Conservation (phyloP, 1,139 yeast species). For the Suhomyces ambrosiae region DNA sequence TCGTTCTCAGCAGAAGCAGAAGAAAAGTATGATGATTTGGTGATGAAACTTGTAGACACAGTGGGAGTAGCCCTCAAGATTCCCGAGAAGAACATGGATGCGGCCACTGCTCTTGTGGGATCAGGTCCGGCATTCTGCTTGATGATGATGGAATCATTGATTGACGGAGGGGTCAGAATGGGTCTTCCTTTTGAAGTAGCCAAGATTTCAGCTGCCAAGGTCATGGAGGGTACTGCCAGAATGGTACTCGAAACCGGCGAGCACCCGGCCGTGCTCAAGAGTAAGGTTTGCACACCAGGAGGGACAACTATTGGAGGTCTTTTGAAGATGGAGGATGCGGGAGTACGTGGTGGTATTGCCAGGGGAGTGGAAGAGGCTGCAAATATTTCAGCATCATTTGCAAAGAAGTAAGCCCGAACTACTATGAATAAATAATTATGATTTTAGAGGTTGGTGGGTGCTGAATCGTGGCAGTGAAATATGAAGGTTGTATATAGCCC, state of each 20-base stretch:
- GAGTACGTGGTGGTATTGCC: conserved; percentile 83
- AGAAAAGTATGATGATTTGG: conserved; percentile 50
- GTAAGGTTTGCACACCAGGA: conserved; percentile 95
- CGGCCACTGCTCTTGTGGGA: conserved; percentile 93
- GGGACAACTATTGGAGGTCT: conserved; percentile 98
- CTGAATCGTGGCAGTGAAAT: too few relatives aligned
- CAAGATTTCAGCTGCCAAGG: conserved; percentile 89
- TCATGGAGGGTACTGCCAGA: conserved; percentile 93
- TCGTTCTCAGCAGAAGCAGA: conserved; percentile 60
- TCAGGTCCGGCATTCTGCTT: conserved; percentile 96
- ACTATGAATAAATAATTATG: neutral
- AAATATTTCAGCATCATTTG: conserved; percentile 74
- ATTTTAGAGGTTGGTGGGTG: too few relatives aligned
- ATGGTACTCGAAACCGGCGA: conserved; percentile 84
- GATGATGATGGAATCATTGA: conserved; percentile 85
- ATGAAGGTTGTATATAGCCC: too few relatives aligned
- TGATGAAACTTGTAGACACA: conserved; percentile 59
- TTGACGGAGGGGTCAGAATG: conserved; percentile 94
- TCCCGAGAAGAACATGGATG: conserved; percentile 93
- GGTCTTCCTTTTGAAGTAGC: conserved; percentile 90
- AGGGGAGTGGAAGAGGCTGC: conserved; percentile 92
- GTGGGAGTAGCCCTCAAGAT: conserved; percentile 73
- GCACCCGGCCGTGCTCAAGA: conserved; percentile 90
- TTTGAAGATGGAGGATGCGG: conserved; percentile 87
- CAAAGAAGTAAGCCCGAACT: conserved; percentile 45